Percentiles rank a stretch among this genome's conserved stretches.
phyloP scores from a whole-genome alignment of 202 grass and related monocot genomes.

The Cymbopogon flexuosus region DNA sequence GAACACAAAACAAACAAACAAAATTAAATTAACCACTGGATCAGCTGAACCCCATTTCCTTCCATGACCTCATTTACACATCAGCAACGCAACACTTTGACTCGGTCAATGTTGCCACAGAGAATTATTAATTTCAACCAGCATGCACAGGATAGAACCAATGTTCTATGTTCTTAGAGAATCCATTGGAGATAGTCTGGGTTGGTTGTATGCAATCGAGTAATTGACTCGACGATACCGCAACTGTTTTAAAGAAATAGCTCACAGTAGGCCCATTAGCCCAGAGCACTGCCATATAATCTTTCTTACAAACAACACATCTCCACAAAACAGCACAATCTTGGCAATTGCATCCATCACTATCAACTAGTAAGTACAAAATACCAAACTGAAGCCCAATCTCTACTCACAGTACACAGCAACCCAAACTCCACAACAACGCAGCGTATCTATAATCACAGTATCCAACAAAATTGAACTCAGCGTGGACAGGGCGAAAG shows the following conservation, averaged over 20 bases:
- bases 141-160: neutral
- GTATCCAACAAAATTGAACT: neutral
- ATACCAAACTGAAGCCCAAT: neutral
- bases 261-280: neutral
- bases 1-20: slow-evolving; percentile 6
- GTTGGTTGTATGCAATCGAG: neutral
- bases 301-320: neutral
- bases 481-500: neutral
- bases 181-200: neutral
- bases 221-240: neutral
- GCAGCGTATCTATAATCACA: neutral
- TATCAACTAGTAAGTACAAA: neutral
- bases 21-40: neutral
- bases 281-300: neutral
- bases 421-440: neutral
- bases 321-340: neutral
- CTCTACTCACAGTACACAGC: neutral
- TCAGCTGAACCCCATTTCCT: neutral
- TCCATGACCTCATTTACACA: neutral
- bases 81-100: neutral
- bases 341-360: neutral
- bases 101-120: neutral
- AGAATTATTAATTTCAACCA: neutral
- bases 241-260: neutral
- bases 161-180: neutral